Conservation (phyloP, 495 filamentous ascomycete species). For the Cryomyces minteri region DNA sequence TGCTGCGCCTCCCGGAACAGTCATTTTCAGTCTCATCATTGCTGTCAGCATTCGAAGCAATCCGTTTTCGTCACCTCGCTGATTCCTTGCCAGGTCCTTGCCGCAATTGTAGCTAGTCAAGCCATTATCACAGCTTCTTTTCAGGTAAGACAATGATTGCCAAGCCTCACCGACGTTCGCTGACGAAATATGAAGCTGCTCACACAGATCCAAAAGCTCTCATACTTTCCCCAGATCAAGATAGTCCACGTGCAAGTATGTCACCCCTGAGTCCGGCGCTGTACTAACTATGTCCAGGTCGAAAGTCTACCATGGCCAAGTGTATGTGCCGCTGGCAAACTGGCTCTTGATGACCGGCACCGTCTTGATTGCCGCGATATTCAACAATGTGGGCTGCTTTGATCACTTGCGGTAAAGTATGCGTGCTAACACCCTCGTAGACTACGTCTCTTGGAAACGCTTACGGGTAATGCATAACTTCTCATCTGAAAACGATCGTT, state of each 20-base stretch:
- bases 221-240: constrained; percentile 56
- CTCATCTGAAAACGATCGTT: too few species aligned
- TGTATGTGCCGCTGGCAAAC: constrained; percentile 53
- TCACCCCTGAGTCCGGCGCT: too few species aligned
- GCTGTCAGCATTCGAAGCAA: too few species aligned
- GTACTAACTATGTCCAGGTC: too few species aligned
- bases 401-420: constrained; percentile 18
- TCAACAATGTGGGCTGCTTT: too few species aligned
- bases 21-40: constrained; percentile 44
- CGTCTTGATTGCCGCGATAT: constrained; percentile 48
- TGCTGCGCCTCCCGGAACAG: constrained; percentile 39
- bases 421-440: too few species aligned
- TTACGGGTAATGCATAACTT: too few species aligned
- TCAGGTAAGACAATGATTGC: constrained; percentile 18
- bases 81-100: too few species aligned
- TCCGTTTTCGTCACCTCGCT: too few species aligned
- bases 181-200: constrained; percentile 34
- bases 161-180: too few species aligned
- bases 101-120: constrained; percentile 53
- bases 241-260: too few species aligned
- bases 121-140: constrained; percentile 59
- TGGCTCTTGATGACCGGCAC: constrained; percentile 55
- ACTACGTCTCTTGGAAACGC: constrained; percentile 27
- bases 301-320: constrained; percentile 41
- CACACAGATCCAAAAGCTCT: constrained; percentile 51